Evolutionary conservation across 1,139 yeast genomes (phyloP), one percentile per base, ranked within the genome.

Genomic region (Yamadazyma blattariae): DNA sequence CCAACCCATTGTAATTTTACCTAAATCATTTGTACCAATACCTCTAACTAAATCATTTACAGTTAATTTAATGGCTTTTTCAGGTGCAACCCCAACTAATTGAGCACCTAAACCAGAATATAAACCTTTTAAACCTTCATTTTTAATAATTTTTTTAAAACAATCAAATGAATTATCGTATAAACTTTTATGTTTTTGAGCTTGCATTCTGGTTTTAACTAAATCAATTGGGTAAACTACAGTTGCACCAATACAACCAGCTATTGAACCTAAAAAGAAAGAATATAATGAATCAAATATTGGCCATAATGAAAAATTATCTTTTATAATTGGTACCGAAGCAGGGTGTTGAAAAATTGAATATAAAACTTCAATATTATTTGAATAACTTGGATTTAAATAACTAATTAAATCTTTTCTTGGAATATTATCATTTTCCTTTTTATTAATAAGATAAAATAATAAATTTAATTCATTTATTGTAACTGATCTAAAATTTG

Each of bases 211-310:
- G 4, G 98, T 92, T 67, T 92, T 92, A 47, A 92, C 92, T 59
- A 92, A 73, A 64, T 92, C 98, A 50, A 92, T 92, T 29, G 98
- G 98, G 57, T 92, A 92, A 30, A 92, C 98, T n/a, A 85, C 89
- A 8, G 97, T 87, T 18, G 98, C 97, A 48, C 98, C 98, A 61
- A 92, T 82, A 54, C 97, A 95, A 41, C 98, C 98, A 24, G 98
- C 97, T 36, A 90, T 73, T 3, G 97, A 89, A 20, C 98, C 98
- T 43, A 92, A 69, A 33, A 86, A 68, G 61, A 92, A 92, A 42
- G 95, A 89, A 63, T 90, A 88, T 36, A 82, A 73, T 4, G 96
- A 87, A 55, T 87, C 95, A 53, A 88, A 84, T 37, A 92, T 71
- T 25, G 75, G 75, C 73, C 72, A 68, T 41, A 69, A 63, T 9